Evolutionary conservation across 805 yeast genomes (phyloP), one percentile per base, ranked within the genome.

Genomic region (Tetrapisispora taiwanensis): DNA sequence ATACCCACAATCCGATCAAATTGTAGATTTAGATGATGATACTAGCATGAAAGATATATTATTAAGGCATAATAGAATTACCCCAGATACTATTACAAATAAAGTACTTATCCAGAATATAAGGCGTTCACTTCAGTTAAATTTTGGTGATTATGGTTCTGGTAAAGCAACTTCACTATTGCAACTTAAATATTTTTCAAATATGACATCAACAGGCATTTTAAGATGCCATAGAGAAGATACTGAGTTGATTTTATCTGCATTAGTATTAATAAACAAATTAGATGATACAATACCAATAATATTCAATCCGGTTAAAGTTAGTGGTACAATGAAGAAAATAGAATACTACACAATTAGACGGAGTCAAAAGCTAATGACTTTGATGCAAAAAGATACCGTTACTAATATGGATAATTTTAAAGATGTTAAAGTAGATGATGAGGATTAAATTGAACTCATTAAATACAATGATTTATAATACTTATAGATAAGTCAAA

Each of bases 271-370:
- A 39, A 74, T 81, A 10, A 69, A 68, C 33, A 65, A 66, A 26
- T 54, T 87, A 2, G 78, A 71, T 15, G 77, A 73, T 19, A 56
- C 56, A 27, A 63, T 65, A 7, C 62, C 60, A 0, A 74, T 78
- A 4, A 71, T 82, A 10, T 60, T 88, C 14, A 70, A 79, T 44
- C 80, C 84, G 26, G 65, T 74, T 4, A 83, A 81, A 46, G 78
- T 85, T 0, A 81, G 95, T 55, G 97, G 96, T 0, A 87, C 96
- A 0, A 88, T 89, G 28, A 81, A 79, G 58, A 86, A 85, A 56
- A 76, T 94, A 50, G 95, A 89, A 58, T 74, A 78, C 50, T 75
- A 70, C 46, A 81, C 88, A 0, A 77, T 85, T 26, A 71, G 44
- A 68, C 76, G 56, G 68, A 52, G 49, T 43, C 44, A 48, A 19